These are phyloP conservation scores for Fusarium temperatum DNA, from an alignment of 2,329 filamentous ascomycete species.

Conservation along the genomic window DNA sequence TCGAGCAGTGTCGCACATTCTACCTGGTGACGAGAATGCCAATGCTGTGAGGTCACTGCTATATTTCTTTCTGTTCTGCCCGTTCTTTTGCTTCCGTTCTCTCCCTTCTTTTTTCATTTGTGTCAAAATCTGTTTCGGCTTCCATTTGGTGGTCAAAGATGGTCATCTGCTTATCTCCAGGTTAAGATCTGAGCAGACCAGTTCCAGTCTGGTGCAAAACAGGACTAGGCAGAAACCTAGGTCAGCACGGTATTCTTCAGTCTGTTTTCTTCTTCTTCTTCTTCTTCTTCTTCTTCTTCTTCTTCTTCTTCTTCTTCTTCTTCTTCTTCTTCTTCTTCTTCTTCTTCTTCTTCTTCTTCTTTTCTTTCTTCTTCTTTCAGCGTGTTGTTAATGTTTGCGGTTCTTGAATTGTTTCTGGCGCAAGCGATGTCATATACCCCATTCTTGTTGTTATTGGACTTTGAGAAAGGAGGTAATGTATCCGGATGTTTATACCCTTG, in stretches of 20 bases:
- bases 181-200: background rate
- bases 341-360: no score
- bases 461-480: constrained; percentile 19
- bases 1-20: constrained; percentile 21
- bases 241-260: constrained; percentile 2
- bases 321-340: no score
- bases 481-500: constrained; percentile 20
- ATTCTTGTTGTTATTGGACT: constrained; percentile 15
- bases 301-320: no score
- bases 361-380: background rate
- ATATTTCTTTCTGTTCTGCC: background rate
- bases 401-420: constrained; percentile 1
- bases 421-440: constrained; percentile 14
- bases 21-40: constrained; percentile 1
- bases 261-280: background rate
- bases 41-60: background rate
- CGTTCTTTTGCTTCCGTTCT: background rate
- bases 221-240: constrained; percentile 28
- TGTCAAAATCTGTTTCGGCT: background rate
- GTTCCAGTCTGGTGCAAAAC: constrained; percentile 31
- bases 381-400: background rate
- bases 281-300: no score
- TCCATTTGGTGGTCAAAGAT: background rate
- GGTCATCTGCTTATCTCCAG: background rate
- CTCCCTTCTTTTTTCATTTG: background rate